phyloP scores from a whole-genome alignment of 768 basidiomycete genomes.

The Panellus pusillus region DNA sequence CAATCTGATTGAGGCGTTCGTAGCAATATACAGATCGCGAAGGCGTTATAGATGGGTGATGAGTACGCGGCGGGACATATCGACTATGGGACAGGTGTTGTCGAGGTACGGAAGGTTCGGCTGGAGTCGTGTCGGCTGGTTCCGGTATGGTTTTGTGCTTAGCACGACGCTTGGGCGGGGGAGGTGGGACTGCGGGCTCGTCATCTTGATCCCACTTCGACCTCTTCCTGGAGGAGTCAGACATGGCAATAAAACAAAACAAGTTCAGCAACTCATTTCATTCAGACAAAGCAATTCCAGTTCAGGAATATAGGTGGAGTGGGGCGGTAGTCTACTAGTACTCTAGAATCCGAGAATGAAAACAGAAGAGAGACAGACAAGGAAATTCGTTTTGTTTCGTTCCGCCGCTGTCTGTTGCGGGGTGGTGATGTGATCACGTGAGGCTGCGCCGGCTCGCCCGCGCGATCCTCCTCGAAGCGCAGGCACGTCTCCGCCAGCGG shows the following conservation, averaged over 20 bases:
- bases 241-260: conserved; percentile 22
- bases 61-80: conserved; percentile 73
- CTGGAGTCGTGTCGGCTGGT: conserved; percentile 22
- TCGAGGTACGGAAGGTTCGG: conserved; percentile 21
- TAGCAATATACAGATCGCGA: conserved; percentile 95
- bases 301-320: too few species aligned
- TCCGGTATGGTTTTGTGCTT: conserved; percentile 42
- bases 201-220: conserved; percentile 71
- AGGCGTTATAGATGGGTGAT: conserved; percentile 77
- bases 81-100: conserved; percentile 47
- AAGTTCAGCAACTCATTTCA: background rate
- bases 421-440: too few species aligned
- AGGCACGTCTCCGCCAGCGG: too few species aligned
- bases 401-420: too few species aligned
- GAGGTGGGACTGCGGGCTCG: conserved; percentile 32
- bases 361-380: too few species aligned
- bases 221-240: conserved; percentile 63
- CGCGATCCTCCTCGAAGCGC: too few species aligned
- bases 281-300: too few species aligned
- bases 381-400: too few species aligned
- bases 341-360: too few species aligned
- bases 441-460: too few species aligned
- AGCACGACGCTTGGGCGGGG: conserved; percentile 53
- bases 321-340: too few species aligned
- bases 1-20: conserved; percentile 94